These are phyloP conservation scores for Alternaria sp. DNA, from an alignment of 2,329 filamentous ascomycete species.

Conservation along the genomic window DNA sequence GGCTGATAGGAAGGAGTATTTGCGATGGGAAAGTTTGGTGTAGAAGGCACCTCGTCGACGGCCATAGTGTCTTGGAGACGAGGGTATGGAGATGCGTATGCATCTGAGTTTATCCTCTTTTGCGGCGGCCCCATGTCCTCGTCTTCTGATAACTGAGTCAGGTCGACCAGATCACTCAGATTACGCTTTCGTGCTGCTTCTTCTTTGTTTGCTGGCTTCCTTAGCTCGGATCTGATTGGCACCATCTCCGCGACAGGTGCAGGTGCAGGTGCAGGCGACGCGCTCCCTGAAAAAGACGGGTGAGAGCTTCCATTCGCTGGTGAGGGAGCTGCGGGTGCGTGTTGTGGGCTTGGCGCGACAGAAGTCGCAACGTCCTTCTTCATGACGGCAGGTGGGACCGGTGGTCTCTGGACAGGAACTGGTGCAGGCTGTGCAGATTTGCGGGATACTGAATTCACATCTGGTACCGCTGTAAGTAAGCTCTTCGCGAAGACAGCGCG, in stretches of 20 bases:
- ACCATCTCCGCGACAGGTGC: constrained; percentile 46
- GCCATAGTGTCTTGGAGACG: constrained; percentile 22
- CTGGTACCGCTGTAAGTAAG: constrained; percentile 58
- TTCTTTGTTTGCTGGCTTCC: constrained; percentile 59
- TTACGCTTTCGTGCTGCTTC: constrained; percentile 65
- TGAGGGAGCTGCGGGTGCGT: constrained; percentile 27
- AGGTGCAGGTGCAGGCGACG: constrained; percentile 25
- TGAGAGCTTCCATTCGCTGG: constrained; percentile 22
- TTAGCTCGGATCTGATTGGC: constrained; percentile 37
- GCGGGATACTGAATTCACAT: constrained; percentile 47
- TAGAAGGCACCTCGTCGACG: constrained; percentile 20
- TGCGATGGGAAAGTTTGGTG: constrained; percentile 37
- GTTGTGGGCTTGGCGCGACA: constrained; percentile 26
- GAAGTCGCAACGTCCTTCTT: constrained; percentile 28
- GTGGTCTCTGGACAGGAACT: constrained; percentile 20
- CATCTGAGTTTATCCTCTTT: constrained; percentile 38
- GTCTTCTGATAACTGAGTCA: constrained; percentile 59
- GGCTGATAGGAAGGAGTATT: constrained; percentile 20
- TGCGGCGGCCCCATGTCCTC: constrained; percentile 50
- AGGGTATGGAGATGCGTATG: constrained; percentile 19
- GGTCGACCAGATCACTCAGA: constrained; percentile 64
- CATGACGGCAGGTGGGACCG: constrained; percentile 34
- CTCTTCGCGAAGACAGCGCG: constrained; percentile 63
- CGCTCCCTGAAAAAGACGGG: constrained; percentile 24
- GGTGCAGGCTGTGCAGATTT: constrained; percentile 25